phyloP scores from a whole-genome alignment of 768 basidiomycete species.

The Termitomyces sp. region DNA sequence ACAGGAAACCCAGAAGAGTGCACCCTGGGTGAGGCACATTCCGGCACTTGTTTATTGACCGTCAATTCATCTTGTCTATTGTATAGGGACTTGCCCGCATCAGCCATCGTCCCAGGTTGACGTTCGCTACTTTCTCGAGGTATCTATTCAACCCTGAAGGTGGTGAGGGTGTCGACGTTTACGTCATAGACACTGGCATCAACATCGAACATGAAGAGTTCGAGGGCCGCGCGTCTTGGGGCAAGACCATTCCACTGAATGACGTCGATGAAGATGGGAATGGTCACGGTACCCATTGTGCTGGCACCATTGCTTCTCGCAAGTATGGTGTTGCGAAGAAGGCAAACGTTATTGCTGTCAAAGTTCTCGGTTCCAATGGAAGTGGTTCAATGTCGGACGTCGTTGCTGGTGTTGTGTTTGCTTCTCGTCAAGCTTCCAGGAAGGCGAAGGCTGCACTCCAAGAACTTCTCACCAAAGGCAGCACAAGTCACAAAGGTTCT shows the following conservation, averaged over 20 bases:
- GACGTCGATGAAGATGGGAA: constrained; percentile 90
- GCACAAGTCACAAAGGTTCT: constrained; percentile 86
- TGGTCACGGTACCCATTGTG: constrained; percentile 94
- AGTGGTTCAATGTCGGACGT: constrained; percentile 96
- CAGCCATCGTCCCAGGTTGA: constrained; percentile 76
- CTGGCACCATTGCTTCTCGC: constrained; percentile 90
- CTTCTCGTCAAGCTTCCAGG: constrained; percentile 43
- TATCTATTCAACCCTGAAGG: constrained; percentile 69
- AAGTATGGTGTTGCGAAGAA: constrained; percentile 96
- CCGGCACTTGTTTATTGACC: not conserved
- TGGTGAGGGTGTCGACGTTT: constrained; percentile 94
- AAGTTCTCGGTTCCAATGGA: constrained; percentile 92
- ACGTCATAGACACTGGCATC: constrained; percentile 87
- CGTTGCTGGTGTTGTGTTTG: constrained; percentile 82
- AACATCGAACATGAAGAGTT: constrained; percentile 83
- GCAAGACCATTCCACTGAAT: constrained; percentile 81
- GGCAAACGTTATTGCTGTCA: constrained; percentile 86
- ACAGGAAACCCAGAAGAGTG: constrained; percentile 59
- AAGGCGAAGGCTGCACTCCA: constrained; percentile 59
- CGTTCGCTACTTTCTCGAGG: constrained; percentile 76
- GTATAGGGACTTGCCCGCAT: constrained; percentile 89
- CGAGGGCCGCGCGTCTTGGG: constrained; percentile 88
- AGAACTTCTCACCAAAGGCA: constrained; percentile 68
- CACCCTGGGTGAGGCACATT: constrained; percentile 74
- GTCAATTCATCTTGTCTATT: constrained; percentile 25